Evolutionary conservation across 106 monocot species (phyloP), one percentile per base, ranked within the genome.

Genomic region (Agapanthus africanus): DNA sequence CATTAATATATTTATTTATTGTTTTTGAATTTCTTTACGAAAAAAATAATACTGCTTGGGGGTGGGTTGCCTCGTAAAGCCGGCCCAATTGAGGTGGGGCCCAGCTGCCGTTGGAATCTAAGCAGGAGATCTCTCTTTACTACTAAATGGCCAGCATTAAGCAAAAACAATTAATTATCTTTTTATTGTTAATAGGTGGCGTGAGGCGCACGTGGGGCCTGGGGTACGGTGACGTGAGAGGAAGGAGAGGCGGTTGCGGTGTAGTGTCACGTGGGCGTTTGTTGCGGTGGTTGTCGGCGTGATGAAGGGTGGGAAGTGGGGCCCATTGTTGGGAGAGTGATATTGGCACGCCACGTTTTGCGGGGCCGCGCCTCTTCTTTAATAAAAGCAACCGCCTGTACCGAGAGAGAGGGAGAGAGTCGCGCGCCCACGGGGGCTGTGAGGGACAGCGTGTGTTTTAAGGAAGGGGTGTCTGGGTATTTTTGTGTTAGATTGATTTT

Each of bases 201-300:
- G 56, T 56, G 56, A 30, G 56, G 9, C 30, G 56, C 28, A 56
- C 56, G 56, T 56, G 56, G 28, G 49, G 49, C 49, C 4, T 21
- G 18, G 26, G 56, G n/a, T n/a, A n/a, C 56, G 56, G 56, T 56
- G 56, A 56, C 56, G 27, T 56, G 56, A 26, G 56, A 28, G 56
- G 28, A 30, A 56, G 56, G 28, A 28, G 1, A 19, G 0, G 10
- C 56, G 3, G 56, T 27, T 56, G 26, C 3, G 26, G 9, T 52
- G 56, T n/a, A 1, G 16, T 2, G 2, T 18, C 0, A 2, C 44
- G 13, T 44, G 44, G 44, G 44, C 14, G 1, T 16, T 9, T 44
- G 44, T 1, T 16, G 52, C 15, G 15, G 56, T 27, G 1, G 26
- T 2, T 13, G 28, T 56, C 15, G 56, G 56, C 50, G 50, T 19